Conservation (phyloP, 192 early-diverging fungal genomes). For the Haplosporangium gracile region DNA sequence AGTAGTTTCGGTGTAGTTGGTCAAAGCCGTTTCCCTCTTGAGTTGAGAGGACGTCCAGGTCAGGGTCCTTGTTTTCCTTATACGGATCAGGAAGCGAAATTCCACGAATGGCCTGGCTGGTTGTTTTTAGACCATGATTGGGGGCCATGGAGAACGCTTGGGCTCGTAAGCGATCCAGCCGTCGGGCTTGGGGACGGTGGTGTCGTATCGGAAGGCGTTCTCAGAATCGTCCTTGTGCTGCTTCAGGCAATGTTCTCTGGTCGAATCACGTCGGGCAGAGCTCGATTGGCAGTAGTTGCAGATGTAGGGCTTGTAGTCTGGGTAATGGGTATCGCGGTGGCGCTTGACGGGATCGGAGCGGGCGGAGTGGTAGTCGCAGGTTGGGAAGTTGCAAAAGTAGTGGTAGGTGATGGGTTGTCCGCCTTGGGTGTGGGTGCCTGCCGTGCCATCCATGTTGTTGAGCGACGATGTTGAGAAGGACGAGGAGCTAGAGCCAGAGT, state of each 20-base stretch:
- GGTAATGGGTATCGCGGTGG: conserved; percentile 51
- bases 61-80: neutral
- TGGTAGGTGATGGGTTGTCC: conserved; percentile 48
- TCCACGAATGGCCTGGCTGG: neutral
- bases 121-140: conserved; percentile 29
- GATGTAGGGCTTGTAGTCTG: conserved; percentile 56
- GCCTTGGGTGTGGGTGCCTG: neutral
- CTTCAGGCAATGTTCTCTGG: conserved; percentile 49
- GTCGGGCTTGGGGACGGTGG: conserved; percentile 46
- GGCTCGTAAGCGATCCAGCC: conserved; percentile 56
- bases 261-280: conserved; percentile 48
- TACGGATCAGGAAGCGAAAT: neutral
- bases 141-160: conserved; percentile 52
- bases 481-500: conserved; percentile 43
- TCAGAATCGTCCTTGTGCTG: conserved; percentile 55
- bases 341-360: conserved; percentile 53
- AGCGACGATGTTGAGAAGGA: conserved; percentile 28
- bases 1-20: conserved; percentile 4
- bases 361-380: conserved; percentile 52
- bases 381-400: conserved; percentile 55
- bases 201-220: conserved; percentile 46
- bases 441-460: neutral
- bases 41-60: neutral
- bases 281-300: conserved; percentile 52
- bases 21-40: neutral